Conservation (phyloP, 257 asterid species). For the Paraleonurus japonicus region DNA sequence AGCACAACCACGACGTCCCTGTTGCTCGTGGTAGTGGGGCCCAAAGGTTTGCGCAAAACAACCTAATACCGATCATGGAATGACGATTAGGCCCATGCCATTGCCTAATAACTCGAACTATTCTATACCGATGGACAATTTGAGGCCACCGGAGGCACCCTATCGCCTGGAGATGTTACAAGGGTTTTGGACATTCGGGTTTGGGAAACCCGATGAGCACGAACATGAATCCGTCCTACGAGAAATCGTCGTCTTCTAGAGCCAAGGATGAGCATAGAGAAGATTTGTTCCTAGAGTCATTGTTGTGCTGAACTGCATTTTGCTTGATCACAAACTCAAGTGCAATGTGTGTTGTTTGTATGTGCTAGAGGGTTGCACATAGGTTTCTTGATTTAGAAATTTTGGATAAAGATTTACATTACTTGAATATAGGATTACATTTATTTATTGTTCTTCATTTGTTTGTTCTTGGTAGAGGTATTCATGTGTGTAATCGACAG, state of each 20-base stretch:
- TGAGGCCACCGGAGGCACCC: constrained; percentile 36
- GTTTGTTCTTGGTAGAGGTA: constrained; percentile 22
- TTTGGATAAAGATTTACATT: background rate
- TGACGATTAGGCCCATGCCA: constrained; percentile 21
- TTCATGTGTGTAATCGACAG: background rate
- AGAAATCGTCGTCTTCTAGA: constrained; percentile 29
- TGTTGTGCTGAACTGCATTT: constrained; percentile 26
- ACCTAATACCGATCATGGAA: background rate
- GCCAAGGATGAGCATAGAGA: constrained; percentile 69
- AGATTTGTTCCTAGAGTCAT: constrained; percentile 53
- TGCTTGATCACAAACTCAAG: background rate
- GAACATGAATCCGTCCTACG: constrained; percentile 27
- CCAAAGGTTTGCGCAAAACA: background rate
- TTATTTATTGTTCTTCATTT: constrained; percentile 19
- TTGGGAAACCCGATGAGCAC: constrained; percentile 31
- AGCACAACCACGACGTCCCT: constrained; percentile 40
- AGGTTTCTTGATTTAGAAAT: background rate
- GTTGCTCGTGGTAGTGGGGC: constrained; percentile 31
- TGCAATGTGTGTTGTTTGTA: background rate
- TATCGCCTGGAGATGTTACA: constrained; percentile 50
- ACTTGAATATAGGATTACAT: constrained; percentile 1
- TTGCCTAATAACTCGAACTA: constrained; percentile 17
- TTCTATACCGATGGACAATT: background rate
- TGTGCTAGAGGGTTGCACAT: background rate
- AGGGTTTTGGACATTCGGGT: constrained; percentile 35